These are phyloP conservation scores for Glaciozyma antarctica DNA, from an alignment of 768 basidiomycete species.

Conservation along the genomic window DNA sequence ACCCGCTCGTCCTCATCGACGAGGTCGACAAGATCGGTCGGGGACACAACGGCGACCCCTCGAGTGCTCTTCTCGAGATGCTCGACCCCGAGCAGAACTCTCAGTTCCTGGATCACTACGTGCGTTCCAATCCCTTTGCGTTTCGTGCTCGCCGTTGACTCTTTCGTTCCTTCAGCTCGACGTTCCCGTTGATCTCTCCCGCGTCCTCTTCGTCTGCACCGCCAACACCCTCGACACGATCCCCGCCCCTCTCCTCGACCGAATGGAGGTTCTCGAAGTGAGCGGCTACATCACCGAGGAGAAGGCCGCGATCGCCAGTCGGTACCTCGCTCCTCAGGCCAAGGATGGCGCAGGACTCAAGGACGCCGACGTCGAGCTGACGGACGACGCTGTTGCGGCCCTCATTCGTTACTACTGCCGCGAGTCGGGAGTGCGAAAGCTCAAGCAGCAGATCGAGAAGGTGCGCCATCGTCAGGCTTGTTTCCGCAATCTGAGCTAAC, in stretches of 20 bases:
- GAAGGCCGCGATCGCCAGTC: conserved; percentile 89
- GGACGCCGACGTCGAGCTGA: conserved; percentile 69
- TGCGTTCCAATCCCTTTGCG: conserved; percentile 48
- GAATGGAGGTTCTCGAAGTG: conserved; percentile 79
- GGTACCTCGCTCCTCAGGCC: conserved; percentile 86
- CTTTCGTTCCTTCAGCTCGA: conserved; percentile 48
- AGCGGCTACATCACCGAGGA: conserved; percentile 62
- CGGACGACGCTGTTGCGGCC: conserved; percentile 65
- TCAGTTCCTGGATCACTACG: conserved; percentile 69
- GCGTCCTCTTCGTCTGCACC: conserved; percentile 95
- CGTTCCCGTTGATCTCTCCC: conserved; percentile 84
- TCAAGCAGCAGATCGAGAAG: conserved; percentile 99
- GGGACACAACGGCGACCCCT: conserved; percentile 79
- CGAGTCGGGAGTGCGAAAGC: conserved; percentile 88
- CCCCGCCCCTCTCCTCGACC: conserved; percentile 75
- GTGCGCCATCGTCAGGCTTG: conserved; percentile 41
- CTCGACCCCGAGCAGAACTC: conserved; percentile 66
- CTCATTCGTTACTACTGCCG: conserved; percentile 96
- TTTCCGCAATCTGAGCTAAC: not conserved
- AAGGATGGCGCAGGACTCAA: conserved; percentile 81
- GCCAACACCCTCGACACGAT: conserved; percentile 87
- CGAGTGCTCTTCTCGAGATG: conserved; percentile 80
- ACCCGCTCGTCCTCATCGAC: conserved; percentile 61
- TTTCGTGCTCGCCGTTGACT: conserved; percentile 68
- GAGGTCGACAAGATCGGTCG: conserved; percentile 68